A percentile compares a stretch with the other conserved stretches of the same genome.
These are phyloP conservation scores for Trametes elegans DNA, from an alignment of 768 basidiomycete genomes.

Conservation along the genomic window DNA sequence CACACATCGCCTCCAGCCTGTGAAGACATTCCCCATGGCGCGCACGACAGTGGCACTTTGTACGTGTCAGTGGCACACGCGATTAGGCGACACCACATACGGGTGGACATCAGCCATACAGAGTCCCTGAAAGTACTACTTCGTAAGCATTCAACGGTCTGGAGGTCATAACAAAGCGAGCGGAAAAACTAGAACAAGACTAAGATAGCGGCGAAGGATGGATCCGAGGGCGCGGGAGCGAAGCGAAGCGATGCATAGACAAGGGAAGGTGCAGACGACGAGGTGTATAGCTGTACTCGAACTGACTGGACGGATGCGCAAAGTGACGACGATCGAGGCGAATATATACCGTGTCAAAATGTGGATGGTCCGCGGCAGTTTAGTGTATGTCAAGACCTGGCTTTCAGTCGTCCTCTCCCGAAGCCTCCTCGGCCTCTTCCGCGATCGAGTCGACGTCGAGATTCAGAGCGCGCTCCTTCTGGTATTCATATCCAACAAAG, in stretches of 20 bases:
- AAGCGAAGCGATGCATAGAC: background rate
- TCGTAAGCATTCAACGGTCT: background rate
- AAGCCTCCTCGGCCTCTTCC: conserved; percentile 4
- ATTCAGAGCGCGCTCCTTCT: conserved; percentile 29
- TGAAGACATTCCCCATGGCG: too few species aligned
- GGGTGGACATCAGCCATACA: too few species aligned
- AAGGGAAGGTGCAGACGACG: conserved; percentile 1
- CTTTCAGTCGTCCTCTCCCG: conserved; percentile 4
- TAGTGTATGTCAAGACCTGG: background rate
- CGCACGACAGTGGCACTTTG: too few species aligned
- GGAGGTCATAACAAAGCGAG: conserved; percentile 3
- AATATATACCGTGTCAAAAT: background rate
- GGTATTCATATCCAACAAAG: conserved; percentile 58
- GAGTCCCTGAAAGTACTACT: too few species aligned
- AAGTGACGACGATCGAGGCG: background rate
- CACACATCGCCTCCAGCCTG: too few species aligned
- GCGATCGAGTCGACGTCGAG: conserved; percentile 4
- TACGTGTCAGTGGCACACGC: too few species aligned
- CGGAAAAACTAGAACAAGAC: conserved; percentile 2
- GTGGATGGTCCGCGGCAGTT: background rate
- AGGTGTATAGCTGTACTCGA: too few species aligned
- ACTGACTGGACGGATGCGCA: background rate
- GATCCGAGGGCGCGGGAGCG: background rate
- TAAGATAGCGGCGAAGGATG: conserved; percentile 1
- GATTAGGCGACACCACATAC: too few species aligned